Evolutionary conservation across 2,329 filamentous ascomycete genomes (phyloP), one percentile per base, ranked within the genome.

Genomic region (Aspergillus hortae): DNA sequence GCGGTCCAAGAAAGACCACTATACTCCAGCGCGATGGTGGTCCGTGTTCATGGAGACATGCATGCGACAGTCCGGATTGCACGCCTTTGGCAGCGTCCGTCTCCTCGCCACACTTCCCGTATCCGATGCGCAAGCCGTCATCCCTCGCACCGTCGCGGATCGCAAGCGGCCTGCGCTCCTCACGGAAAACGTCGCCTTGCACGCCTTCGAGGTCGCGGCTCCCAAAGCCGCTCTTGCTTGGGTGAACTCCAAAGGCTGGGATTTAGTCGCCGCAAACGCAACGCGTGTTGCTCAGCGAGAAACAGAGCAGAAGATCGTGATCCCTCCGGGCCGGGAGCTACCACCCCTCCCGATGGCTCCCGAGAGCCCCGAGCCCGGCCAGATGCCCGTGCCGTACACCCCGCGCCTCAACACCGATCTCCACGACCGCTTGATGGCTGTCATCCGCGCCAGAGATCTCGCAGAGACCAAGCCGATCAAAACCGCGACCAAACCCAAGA

Each of bases 41-140:
- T 78, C 46, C 69, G 74, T 52, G 74, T 87, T 67, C 46, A 62
- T 75, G 86, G 59, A 74, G 71, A 41, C 80, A 46, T 81, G 88
- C 49, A 78, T 83, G 55, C 73, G 77, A 2, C 77, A 83, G 46
- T 70, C 76, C 0, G 75, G 87, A 0, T 82, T 95, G 60, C 87
- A 96, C 61, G 76, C 77, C 25, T 92, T 90, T 65, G 92, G 92
- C 3, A 80, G 86, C 15, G 85, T 95, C 3, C 84, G 91, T 45
- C 86, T 92, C 76, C 78, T 97, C 1, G 66, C 92, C 36, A 92
- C 91, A 85, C 63, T 85, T 3, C 78, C 81, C 1, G 76, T 85
- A 41, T 74, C 80, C 0, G 86, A 90, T 51, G 83, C 83, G 57
- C 62, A 70, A 6, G 56, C 68, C 1, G 59, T 89, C 1, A 53